Evolutionary conservation across 2,329 filamentous ascomycete genomes (phyloP).

Genomic region (Lecanicillium sp.): DNA sequence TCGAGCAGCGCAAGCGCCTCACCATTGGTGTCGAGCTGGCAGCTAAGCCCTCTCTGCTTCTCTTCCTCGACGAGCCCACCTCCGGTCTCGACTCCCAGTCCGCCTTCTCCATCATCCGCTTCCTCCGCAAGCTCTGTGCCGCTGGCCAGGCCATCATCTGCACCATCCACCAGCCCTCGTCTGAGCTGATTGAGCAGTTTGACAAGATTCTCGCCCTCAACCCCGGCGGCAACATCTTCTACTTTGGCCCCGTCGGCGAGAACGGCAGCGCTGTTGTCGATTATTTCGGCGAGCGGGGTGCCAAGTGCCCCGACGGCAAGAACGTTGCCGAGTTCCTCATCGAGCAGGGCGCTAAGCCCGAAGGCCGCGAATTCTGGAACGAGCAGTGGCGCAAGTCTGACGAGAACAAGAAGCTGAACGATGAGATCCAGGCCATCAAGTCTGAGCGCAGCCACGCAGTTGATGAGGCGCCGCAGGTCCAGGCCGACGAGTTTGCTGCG

Average conservation of each 20-base stretch:
- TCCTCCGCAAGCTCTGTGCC: slow-evolving; percentile 53
- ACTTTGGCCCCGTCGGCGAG: slow-evolving; percentile 45
- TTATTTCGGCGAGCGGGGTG: slow-evolving; percentile 54
- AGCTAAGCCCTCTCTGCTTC: slow-evolving; percentile 49
- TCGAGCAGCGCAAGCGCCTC: slow-evolving; percentile 49
- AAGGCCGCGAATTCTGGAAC: slow-evolving; percentile 53
- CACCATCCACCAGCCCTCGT: slow-evolving; percentile 53
- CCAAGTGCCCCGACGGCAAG: slow-evolving; percentile 51
- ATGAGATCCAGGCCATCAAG: slow-evolving; percentile 59
- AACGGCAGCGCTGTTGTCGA: slow-evolving; percentile 39
- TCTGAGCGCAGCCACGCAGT: slow-evolving; percentile 10
- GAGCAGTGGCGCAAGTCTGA: slow-evolving; percentile 64
- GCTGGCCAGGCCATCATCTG: slow-evolving; percentile 52
- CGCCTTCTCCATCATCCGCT: slow-evolving; percentile 54
- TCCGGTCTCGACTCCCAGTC: slow-evolving; percentile 51
- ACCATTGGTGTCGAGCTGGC: slow-evolving; percentile 51
- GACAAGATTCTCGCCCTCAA: slow-evolving; percentile 48
- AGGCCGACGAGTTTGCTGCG: slow-evolving; percentile 56
- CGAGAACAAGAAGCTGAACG: slow-evolving; percentile 48
- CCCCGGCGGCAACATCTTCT: slow-evolving; percentile 44
- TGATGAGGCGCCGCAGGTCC: slow-evolving; percentile 19
- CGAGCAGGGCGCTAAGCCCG: slow-evolving; percentile 31
- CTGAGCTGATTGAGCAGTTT: slow-evolving; percentile 48
- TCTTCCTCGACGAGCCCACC: slow-evolving; percentile 58
- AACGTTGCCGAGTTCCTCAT: slow-evolving; percentile 44